A percentile compares a stretch with the other conserved stretches of the same genome.
phyloP scores from a whole-genome alignment of 1,139 yeast genomes.

The Schizosaccharomyces versatilis region DNA sequence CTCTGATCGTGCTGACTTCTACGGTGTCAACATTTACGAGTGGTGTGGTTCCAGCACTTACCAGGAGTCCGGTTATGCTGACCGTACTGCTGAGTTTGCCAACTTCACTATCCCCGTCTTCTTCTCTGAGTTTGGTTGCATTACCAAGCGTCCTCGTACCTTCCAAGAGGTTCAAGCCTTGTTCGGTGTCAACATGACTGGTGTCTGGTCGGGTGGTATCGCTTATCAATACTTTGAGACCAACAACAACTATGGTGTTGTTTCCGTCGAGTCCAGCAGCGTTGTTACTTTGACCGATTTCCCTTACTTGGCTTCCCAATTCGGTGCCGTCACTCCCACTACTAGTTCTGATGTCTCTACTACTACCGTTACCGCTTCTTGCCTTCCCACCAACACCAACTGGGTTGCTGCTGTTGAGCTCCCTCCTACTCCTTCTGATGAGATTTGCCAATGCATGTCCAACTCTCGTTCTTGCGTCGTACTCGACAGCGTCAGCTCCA shows the following conservation, averaged over 20 bases:
- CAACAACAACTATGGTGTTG: constrained; percentile 48
- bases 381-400: constrained; percentile 23
- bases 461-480: constrained; percentile 30
- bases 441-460: constrained; percentile 36
- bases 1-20: constrained; percentile 47
- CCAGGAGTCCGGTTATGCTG: constrained; percentile 46
- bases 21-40: constrained; percentile 76
- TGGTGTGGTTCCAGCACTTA: constrained; percentile 61
- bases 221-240: constrained; percentile 59
- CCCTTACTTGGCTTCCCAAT: constrained; percentile 31
- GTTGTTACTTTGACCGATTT: constrained; percentile 31
- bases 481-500: constrained; percentile 19
- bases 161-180: constrained; percentile 44
- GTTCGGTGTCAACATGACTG: constrained; percentile 27
- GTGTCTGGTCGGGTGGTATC: constrained; percentile 52
- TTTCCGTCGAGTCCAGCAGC: constrained; percentile 25
- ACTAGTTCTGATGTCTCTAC: constrained; percentile 29
- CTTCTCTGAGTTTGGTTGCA: constrained; percentile 71
- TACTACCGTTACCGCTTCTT: constrained; percentile 15
- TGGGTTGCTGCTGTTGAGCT: constrained; percentile 22
- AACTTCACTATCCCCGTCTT: constrained; percentile 59
- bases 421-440: constrained; percentile 35
- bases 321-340: constrained; percentile 24
- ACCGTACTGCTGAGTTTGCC: constrained; percentile 34
- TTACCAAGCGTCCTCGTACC: constrained; percentile 30